Conservation (phyloP, 495 filamentous ascomycete species). For the Pyrenopolyporus hunteri region DNA sequence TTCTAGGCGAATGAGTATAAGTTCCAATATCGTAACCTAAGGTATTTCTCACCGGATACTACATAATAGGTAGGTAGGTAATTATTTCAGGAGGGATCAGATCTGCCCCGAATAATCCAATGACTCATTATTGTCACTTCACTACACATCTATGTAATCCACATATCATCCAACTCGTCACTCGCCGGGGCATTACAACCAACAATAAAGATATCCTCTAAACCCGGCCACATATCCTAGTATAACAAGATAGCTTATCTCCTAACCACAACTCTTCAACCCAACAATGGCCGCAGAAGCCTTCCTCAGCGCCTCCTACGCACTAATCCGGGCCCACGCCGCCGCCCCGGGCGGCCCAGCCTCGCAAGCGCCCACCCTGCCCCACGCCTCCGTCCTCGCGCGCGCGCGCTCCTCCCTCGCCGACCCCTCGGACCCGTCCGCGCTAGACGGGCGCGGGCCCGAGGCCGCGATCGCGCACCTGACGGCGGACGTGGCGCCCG, state of each 20-base stretch:
- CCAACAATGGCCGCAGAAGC: conserved; percentile 20
- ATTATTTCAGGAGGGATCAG: too few relatives aligned
- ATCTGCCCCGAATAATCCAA: not conserved
- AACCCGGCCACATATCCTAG: too few relatives aligned
- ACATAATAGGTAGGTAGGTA: too few relatives aligned
- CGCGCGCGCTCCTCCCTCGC: conserved; percentile 31
- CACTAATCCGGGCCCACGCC: conserved; percentile 29
- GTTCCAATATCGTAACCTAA: not conserved
- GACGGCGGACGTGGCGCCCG: conserved; percentile 66
- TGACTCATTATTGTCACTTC: not conserved
- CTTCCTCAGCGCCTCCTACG: conserved; percentile 27
- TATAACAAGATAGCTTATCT: too few relatives aligned
- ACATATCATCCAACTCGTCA: too few relatives aligned
- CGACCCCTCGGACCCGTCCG: conserved; percentile 29
- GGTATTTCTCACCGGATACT: not conserved
- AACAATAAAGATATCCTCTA: too few relatives aligned
- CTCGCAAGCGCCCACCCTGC: conserved; percentile 33
- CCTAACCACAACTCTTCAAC: too few relatives aligned
- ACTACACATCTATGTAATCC: too few relatives aligned
- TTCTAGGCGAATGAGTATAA: conserved; percentile 1
- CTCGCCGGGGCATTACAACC: too few relatives aligned
- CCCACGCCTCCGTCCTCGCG: not conserved
- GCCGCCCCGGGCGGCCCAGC: conserved; percentile 6
- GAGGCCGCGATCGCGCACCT: conserved; percentile 50
- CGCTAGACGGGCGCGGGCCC: conserved; percentile 36